Evolutionary conservation across 1,284 basidiomycete genomes (phyloP).

Genomic region (Rhodotorula mucilaginosa): DNA sequence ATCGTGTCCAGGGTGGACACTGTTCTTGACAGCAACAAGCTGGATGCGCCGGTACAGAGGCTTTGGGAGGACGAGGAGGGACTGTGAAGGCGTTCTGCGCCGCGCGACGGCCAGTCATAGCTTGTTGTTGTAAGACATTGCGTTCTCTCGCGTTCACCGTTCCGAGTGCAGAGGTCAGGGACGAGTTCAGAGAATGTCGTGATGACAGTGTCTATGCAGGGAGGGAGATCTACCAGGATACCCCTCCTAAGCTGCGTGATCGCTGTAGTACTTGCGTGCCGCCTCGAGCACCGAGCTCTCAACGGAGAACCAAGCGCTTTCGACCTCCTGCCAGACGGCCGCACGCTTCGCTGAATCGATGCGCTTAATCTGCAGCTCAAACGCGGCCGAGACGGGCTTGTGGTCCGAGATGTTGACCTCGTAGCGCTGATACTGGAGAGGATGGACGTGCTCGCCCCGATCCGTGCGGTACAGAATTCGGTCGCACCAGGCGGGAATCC

Average conservation of each 20-base stretch:
- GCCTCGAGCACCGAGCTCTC: conserved; percentile 28
- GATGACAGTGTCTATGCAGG: conserved; percentile 7
- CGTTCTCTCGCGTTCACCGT: not conserved
- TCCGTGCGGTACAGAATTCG: conserved; percentile 66
- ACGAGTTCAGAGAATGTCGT: too few relatives aligned
- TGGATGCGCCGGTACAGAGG: conserved; percentile 17
- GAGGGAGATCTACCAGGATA: not conserved
- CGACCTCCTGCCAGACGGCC: conserved; percentile 49
- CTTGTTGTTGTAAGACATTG: too few relatives aligned
- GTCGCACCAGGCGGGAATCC: conserved; percentile 97
- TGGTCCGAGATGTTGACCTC: conserved; percentile 79
- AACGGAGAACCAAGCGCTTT: conserved; percentile 37
- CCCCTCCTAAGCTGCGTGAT: not conserved
- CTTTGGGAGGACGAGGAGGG: conserved; percentile 32
- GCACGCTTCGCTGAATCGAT: conserved; percentile 62
- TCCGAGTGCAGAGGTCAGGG: not conserved
- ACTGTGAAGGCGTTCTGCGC: too few relatives aligned
- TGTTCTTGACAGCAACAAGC: conserved; percentile 38
- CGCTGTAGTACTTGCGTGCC: conserved; percentile 33
- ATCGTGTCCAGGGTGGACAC: conserved; percentile 60
- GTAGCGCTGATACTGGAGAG: conserved; percentile 60
- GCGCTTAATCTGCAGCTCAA: conserved; percentile 61
- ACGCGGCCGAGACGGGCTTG: conserved; percentile 77
- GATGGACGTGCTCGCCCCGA: conserved; percentile 28
- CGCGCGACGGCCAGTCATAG: too few relatives aligned